These are phyloP conservation scores for Biscogniauxia sp. DNA, from an alignment of 2,329 filamentous ascomycete species.

Conservation along the genomic window DNA sequence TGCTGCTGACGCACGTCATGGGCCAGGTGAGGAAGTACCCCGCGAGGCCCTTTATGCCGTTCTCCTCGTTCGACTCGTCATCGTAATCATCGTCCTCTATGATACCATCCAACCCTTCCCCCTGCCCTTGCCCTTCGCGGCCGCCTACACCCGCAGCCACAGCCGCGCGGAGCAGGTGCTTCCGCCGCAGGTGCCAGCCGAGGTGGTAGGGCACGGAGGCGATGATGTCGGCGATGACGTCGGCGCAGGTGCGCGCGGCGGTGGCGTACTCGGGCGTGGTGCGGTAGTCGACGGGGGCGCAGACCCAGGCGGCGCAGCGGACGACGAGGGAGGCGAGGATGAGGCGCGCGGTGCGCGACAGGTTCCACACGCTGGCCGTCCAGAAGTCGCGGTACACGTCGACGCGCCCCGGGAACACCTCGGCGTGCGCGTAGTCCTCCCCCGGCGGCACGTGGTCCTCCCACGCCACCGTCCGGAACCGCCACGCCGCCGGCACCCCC, in stretches of 20 bases:
- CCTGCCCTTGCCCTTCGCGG: constrained; percentile 16
- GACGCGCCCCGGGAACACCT: constrained; percentile 59
- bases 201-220: constrained; percentile 61
- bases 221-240: constrained; percentile 57
- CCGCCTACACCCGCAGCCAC: constrained; percentile 41
- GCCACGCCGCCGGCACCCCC: constrained; percentile 48
- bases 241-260: constrained; percentile 48
- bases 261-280: constrained; percentile 61
- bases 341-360: constrained; percentile 51
- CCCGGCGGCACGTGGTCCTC: constrained; percentile 49
- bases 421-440: constrained; percentile 50
- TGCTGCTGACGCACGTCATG: constrained; percentile 50
- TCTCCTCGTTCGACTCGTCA: constrained; percentile 34
- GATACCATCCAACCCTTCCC: constrained; percentile 28
- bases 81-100: too few species aligned
- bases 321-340: constrained; percentile 55
- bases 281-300: constrained; percentile 58
- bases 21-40: constrained; percentile 62
- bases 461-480: constrained; percentile 54
- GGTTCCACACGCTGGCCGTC: constrained; percentile 58
- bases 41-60: constrained; percentile 51
- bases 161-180: constrained; percentile 43
- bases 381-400: constrained; percentile 60
- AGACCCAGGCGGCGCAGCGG: constrained; percentile 60
- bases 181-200: constrained; percentile 53